Evolutionary conservation across 805 yeast genomes (phyloP).

Genomic region (Jamesozyma piceae): DNA sequence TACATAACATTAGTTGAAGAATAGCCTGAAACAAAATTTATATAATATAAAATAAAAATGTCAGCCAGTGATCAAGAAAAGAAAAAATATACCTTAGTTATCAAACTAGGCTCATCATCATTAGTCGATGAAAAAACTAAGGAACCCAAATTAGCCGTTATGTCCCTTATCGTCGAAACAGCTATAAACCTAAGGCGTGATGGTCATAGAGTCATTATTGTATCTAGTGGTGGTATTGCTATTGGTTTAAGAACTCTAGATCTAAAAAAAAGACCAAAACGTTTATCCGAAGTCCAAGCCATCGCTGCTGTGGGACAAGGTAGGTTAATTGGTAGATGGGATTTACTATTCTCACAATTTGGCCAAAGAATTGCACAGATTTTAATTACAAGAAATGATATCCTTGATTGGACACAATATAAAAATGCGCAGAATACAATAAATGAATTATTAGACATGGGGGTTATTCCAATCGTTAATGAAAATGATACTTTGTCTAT

Average conservation of each 20-base stretch:
- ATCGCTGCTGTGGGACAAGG: slow-evolving; percentile 96
- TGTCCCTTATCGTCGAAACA: slow-evolving; percentile 87
- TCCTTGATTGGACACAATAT: slow-evolving; percentile 82
- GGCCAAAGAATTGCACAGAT: slow-evolving; percentile 89
- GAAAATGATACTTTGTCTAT: slow-evolving; percentile 94
- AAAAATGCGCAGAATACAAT: slow-evolving; percentile 88
- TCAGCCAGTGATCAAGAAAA: background rate
- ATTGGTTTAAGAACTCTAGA: slow-evolving; percentile 79
- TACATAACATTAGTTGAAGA: too few relatives aligned
- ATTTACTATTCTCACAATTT: slow-evolving; percentile 73
- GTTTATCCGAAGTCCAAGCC: slow-evolving; percentile 78
- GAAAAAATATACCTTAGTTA: slow-evolving; percentile 40
- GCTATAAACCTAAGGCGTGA: slow-evolving; percentile 70
- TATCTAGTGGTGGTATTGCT: slow-evolving; percentile 94
- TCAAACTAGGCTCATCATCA: slow-evolving; percentile 76
- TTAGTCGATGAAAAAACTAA: slow-evolving; percentile 84
- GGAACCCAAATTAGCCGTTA: slow-evolving; percentile 84
- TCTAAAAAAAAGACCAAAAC: slow-evolving; percentile 58
- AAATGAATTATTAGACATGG: slow-evolving; percentile 73
- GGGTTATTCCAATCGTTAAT: slow-evolving; percentile 88
- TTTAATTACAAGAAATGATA: slow-evolving; percentile 84
- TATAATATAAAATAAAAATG: too few relatives aligned
- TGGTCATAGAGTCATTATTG: slow-evolving; percentile 83
- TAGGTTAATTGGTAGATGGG: slow-evolving; percentile 84
- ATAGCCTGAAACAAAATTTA: too few relatives aligned